phyloP scores from a whole-genome alignment of 2,329 filamentous ascomycete genomes.

The Penicillium sp. region DNA sequence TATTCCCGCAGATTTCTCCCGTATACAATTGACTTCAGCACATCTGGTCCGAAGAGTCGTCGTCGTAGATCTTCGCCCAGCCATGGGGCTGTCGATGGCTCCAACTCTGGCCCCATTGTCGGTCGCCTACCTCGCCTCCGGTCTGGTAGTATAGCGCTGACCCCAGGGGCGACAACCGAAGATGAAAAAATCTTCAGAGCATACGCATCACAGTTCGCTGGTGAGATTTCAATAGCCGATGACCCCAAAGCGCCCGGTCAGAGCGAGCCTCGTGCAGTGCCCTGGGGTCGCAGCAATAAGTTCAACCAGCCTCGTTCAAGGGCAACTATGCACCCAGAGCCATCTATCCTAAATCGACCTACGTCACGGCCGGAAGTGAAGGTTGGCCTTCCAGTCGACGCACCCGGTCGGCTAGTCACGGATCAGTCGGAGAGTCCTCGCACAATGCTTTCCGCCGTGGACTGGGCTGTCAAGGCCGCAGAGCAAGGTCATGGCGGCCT shows the following conservation, averaged over 20 bases:
- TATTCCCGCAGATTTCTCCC: slow-evolving; percentile 37
- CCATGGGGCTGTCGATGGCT: slow-evolving; percentile 29
- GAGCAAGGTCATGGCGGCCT: slow-evolving; percentile 91
- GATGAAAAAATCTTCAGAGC: slow-evolving; percentile 46
- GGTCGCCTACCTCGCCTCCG: slow-evolving; percentile 28
- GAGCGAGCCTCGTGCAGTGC: slow-evolving; percentile 72
- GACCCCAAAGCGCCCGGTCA: slow-evolving; percentile 37
- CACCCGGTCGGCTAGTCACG: slow-evolving; percentile 12
- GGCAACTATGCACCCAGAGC: slow-evolving; percentile 58
- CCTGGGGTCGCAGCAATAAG: slow-evolving; percentile 69
- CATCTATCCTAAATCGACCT: slow-evolving; percentile 66
- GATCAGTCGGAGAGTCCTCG: slow-evolving; percentile 61
- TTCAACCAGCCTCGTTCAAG: slow-evolving; percentile 79
- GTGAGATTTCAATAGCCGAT: slow-evolving; percentile 35
- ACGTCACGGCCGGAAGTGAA: slow-evolving; percentile 23
- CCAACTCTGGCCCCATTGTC: slow-evolving; percentile 26
- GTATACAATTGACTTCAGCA: slow-evolving; percentile 43
- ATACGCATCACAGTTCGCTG: slow-evolving; percentile 34
- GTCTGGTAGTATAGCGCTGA: slow-evolving; percentile 33
- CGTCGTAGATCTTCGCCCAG: slow-evolving; percentile 31
- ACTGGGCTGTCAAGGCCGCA: slow-evolving; percentile 80
- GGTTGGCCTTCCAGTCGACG: slow-evolving; percentile 31
- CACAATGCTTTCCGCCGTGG: slow-evolving; percentile 66
- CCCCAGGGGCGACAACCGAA: slow-evolving; percentile 45
- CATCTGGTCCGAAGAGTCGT: slow-evolving; percentile 26